Evolutionary conservation across 2,329 filamentous ascomycete species (phyloP).

Genomic region (Colletotrichum gigasporum): DNA sequence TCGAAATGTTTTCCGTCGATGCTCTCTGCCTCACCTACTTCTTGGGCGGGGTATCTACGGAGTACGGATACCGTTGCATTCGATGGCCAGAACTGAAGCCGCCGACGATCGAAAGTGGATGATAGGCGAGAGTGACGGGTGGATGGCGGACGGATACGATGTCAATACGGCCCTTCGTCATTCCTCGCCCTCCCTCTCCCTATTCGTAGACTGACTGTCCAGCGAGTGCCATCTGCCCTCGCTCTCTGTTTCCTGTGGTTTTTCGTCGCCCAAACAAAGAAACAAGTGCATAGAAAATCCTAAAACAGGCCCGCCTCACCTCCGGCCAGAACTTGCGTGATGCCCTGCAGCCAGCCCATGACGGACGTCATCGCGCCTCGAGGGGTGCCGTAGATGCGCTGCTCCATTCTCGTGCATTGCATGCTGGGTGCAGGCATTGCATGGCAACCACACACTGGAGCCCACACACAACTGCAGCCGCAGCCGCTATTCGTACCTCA

Average conservation of each 20-base stretch:
- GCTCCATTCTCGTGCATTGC: conserved; percentile 27
- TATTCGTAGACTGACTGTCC: too few species aligned
- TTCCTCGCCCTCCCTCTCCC: neutral
- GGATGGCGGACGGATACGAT: conserved; percentile 4
- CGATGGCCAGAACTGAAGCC: conserved; percentile 11
- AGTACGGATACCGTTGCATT: conserved; percentile 25
- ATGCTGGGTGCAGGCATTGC: conserved; percentile 26
- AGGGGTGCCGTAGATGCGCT: conserved; percentile 19
- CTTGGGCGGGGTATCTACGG: neutral
- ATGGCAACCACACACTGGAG: conserved; percentile 9
- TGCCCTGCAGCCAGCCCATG: conserved; percentile 20
- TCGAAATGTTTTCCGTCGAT: neutral
- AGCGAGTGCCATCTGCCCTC: too few species aligned
- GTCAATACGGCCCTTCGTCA: too few species aligned
- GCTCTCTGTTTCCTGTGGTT: too few species aligned
- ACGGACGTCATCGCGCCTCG: conserved; percentile 25
- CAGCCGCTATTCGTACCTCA: too few species aligned
- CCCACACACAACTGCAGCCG: conserved; percentile 5
- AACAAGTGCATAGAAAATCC: neutral
- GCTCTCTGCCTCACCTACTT: conserved; percentile 3
- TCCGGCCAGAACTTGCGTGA: conserved; percentile 21
- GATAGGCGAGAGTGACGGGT: neutral
- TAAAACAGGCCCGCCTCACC: conserved; percentile 1
- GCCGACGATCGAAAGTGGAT: conserved; percentile 25
- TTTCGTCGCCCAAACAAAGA: too few species aligned